A percentile compares a stretch with the other conserved stretches of the same genome.
phyloP scores from a whole-genome alignment of 768 basidiomycete species.

The Boletus bicolor region DNA sequence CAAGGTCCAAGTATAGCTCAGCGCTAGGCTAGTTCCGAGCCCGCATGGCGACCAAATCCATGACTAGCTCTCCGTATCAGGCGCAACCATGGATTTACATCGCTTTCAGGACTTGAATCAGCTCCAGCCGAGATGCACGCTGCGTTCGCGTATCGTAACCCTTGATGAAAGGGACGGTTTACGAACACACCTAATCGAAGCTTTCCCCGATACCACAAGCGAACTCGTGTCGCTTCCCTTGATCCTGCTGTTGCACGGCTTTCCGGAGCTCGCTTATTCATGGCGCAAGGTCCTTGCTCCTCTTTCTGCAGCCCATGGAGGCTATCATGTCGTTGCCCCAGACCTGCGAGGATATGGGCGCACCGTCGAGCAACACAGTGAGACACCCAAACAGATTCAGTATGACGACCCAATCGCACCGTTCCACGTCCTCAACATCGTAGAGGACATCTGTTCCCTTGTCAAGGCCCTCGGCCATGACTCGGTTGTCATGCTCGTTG shows the following conservation, averaged over 20 bases:
- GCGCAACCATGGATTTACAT: conserved; percentile 15
- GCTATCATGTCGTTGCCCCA: conserved; percentile 62
- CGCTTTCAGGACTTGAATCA: conserved; percentile 4
- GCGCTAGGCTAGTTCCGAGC: background rate
- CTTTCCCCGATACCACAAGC: conserved; percentile 27
- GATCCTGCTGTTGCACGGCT: conserved; percentile 60
- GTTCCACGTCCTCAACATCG: conserved; percentile 50
- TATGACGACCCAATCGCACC: conserved; percentile 51
- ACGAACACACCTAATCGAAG: conserved; percentile 49
- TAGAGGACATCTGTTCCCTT: conserved; percentile 50
- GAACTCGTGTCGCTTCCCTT: conserved; percentile 37
- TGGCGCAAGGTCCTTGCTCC: conserved; percentile 59
- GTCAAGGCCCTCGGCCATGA: conserved; percentile 49
- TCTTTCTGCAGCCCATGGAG: conserved; percentile 38
- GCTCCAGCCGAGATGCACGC: conserved; percentile 34
- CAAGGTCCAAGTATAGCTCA: background rate
- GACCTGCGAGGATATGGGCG: conserved; percentile 58
- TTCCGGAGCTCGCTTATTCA: conserved; percentile 64
- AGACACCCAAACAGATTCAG: conserved; percentile 17
- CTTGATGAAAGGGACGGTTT: conserved; percentile 45
- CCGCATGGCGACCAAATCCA: background rate
- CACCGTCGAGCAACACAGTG: conserved; percentile 27
- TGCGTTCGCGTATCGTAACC: conserved; percentile 34
- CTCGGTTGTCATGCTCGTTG: conserved; percentile 48
- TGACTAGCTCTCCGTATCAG: background rate